These are phyloP conservation scores for Xylaria cubensis DNA, from an alignment of 495 filamentous ascomycete species.

Conservation along the genomic window DNA sequence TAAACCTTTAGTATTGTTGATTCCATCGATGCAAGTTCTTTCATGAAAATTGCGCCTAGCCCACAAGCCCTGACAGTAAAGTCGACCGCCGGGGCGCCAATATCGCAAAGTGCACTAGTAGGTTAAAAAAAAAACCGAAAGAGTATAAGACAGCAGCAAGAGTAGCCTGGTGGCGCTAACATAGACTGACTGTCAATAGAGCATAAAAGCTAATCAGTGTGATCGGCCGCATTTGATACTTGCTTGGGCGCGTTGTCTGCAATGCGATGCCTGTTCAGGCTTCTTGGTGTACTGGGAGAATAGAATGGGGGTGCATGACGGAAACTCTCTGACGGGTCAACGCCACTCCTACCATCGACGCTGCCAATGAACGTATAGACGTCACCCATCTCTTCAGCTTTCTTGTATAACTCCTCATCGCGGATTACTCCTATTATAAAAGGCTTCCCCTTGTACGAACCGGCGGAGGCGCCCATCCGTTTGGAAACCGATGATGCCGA, in stretches of 20 bases:
- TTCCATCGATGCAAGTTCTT: background rate
- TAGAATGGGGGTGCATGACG: constrained; percentile 38
- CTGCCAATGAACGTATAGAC: constrained; percentile 55
- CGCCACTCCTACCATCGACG: constrained; percentile 48
- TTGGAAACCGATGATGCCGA: constrained; percentile 29
- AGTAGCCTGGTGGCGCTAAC: background rate
- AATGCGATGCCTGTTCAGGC: constrained; percentile 47
- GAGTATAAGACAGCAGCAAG: background rate
- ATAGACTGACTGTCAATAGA: constrained; percentile 4
- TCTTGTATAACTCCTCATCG: constrained; percentile 50
- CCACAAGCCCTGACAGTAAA: background rate
- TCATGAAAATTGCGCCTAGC: background rate
- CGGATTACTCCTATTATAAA: constrained; percentile 46
- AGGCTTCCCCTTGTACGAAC: constrained; percentile 53
- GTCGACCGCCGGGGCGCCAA: background rate
- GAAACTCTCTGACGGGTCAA: constrained; percentile 51
- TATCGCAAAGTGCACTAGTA: background rate
- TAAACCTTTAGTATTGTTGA: background rate
- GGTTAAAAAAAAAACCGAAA: background rate
- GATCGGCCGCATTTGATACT: constrained; percentile 12
- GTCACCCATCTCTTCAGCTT: constrained; percentile 53
- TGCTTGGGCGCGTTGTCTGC: constrained; percentile 30
- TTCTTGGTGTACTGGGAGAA: constrained; percentile 44
- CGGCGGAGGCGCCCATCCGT: constrained; percentile 34
- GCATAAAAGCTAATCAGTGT: constrained; percentile 2